These are phyloP conservation scores for Parathielavia hyrcaniae DNA, from an alignment of 495 filamentous ascomycete genomes.

Conservation along the genomic window DNA sequence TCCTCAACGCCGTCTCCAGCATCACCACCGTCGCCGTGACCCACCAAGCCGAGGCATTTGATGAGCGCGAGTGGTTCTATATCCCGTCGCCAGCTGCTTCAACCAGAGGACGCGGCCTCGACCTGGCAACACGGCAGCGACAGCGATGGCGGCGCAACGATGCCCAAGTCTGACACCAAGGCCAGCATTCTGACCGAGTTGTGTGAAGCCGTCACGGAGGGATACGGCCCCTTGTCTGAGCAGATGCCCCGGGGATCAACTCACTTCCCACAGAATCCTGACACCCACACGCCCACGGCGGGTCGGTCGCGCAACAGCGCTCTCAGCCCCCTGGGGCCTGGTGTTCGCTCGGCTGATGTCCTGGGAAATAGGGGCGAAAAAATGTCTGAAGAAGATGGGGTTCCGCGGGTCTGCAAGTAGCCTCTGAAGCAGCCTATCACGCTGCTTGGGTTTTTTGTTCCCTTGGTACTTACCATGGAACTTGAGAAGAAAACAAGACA, in stretches of 20 bases:
- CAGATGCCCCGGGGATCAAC: neutral
- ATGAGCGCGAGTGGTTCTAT: constrained; percentile 1
- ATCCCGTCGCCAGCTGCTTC: constrained; percentile 15
- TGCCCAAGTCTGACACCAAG: constrained; percentile 19
- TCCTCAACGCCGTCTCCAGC: constrained; percentile 18
- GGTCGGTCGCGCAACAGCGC: neutral
- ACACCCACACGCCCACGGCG: neutral
- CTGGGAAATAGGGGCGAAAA: neutral
- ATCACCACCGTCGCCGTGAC: constrained; percentile 12
- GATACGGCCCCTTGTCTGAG: constrained; percentile 22
- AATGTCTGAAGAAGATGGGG: neutral
- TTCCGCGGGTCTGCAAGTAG: neutral
- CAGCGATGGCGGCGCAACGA: neutral
- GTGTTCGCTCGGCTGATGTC: neutral
- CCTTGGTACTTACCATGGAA: too few relatives aligned
- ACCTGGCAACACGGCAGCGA: neutral
- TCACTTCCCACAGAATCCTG: neutral
- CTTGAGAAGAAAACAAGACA: too few relatives aligned
- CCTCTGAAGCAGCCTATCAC: neutral
- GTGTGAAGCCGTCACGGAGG: constrained; percentile 24
- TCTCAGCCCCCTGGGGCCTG: neutral
- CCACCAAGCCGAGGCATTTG: neutral
- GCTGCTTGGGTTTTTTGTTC: neutral
- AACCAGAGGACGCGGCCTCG: neutral
- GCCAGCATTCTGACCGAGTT: constrained; percentile 28